Conservation (phyloP, 257 asterid species). For the Salvia rosmarinus region DNA sequence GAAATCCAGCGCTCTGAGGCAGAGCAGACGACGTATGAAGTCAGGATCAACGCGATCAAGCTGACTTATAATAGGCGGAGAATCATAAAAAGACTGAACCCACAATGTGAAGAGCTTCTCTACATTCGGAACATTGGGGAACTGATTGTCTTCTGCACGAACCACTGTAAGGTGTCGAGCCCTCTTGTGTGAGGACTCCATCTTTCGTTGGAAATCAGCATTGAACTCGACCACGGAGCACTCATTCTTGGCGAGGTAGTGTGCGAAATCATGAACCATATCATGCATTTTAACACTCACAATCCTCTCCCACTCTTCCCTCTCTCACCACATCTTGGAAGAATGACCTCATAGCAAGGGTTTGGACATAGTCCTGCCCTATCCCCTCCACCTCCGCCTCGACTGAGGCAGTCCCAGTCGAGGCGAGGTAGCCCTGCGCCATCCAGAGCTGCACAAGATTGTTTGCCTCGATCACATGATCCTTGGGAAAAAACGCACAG, state of each 20-base stretch:
- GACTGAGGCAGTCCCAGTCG: conserved; percentile 21
- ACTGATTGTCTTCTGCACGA: conserved; percentile 51
- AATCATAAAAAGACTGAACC: conserved; percentile 71
- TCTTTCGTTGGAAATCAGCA: conserved; percentile 33
- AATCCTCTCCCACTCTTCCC: conserved; percentile 34
- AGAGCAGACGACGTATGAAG: conserved; percentile 37
- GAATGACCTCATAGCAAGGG: conserved; percentile 49
- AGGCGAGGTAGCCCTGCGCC: conserved; percentile 56
- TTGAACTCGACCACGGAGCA: conserved; percentile 51
- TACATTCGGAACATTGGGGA: conserved; percentile 48
- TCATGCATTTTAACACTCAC: conserved; percentile 55
- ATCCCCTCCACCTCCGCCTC: conserved; percentile 40
- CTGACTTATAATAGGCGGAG: conserved; percentile 55
- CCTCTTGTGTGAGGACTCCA: conserved; percentile 34
- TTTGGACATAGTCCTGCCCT: conserved; percentile 46
- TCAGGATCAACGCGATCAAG: conserved; percentile 51
- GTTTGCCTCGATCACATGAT: conserved; percentile 44
- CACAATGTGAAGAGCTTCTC: conserved; percentile 57
- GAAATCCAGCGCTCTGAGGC: conserved; percentile 54
- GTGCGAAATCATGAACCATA: conserved; percentile 56
- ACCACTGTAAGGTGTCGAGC: conserved; percentile 61
- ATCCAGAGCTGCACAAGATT: conserved; percentile 56
- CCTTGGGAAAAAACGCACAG: conserved; percentile 55
- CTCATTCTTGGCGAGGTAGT: conserved; percentile 48
- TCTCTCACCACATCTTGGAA: conserved; percentile 43